Percentiles rank a stretch among this genome's conserved stretches.
Conservation (phyloP, 805 yeast species). For the Tetrapisispora pingtungensis region DNA sequence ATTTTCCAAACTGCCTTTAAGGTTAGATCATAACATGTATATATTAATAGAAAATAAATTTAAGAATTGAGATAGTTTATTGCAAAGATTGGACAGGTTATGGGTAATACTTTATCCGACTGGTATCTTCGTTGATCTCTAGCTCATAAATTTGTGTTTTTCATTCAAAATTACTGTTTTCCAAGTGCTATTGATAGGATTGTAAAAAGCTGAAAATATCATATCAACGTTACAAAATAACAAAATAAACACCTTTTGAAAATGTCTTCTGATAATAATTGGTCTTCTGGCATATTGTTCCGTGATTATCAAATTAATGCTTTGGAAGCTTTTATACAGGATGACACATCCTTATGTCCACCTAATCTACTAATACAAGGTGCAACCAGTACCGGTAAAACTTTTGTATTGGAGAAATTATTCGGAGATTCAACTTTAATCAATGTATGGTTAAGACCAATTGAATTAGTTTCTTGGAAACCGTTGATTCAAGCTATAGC, state of each 20-base stretch:
- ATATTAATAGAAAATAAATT: too few species aligned
- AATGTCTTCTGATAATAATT: not conserved
- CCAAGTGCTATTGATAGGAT: too few species aligned
- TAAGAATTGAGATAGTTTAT: too few species aligned
- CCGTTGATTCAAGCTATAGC: slow-evolving; percentile 24
- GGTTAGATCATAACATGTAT: too few species aligned
- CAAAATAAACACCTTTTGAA: not conserved
- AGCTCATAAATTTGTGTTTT: too few species aligned
- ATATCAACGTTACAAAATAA: too few species aligned
- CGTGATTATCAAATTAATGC: slow-evolving; percentile 20
- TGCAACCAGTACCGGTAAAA: slow-evolving; percentile 23
- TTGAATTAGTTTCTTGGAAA: slow-evolving; percentile 27
- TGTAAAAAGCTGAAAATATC: not conserved
- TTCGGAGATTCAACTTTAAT: slow-evolving; percentile 12
- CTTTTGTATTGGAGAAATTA: slow-evolving; percentile 14
- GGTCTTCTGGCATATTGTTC: slow-evolving; percentile 3
- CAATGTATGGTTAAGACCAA: slow-evolving; percentile 17
- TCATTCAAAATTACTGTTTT: too few species aligned
- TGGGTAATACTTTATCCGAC: too few species aligned
- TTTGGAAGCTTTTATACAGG: slow-evolving; percentile 14
- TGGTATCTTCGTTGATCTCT: too few species aligned
- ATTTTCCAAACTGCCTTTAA: too few species aligned
- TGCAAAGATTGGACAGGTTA: too few species aligned
- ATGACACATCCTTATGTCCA: slow-evolving; percentile 15
- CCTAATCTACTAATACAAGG: slow-evolving; percentile 25